Base-by-base conservation (phyloP, 805 yeast genomes). In the Wickerhamiella galacta region DNA sequence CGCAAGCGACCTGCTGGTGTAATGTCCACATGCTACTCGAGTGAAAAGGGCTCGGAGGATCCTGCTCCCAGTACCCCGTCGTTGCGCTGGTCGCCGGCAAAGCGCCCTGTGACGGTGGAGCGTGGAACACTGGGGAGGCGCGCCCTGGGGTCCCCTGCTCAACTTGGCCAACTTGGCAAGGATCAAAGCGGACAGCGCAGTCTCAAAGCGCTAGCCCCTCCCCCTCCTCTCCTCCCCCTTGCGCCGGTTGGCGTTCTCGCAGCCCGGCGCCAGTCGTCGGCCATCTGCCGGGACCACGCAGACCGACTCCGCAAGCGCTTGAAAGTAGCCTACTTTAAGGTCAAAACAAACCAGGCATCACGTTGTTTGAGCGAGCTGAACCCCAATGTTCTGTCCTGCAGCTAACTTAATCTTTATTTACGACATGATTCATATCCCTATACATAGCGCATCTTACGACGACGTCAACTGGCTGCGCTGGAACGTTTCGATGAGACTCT, bases 401-500 rank as follows among this genome's bases (percentile, higher is more conserved):
- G n/a, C n/a, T n/a, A n/a, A n/a, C n/a, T n/a, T n/a, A n/a, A n/a
- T n/a, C n/a, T n/a, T n/a, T n/a, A n/a, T n/a, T n/a, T n/a, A n/a
- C n/a, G n/a, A n/a, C n/a, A n/a, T n/a, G n/a, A n/a, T n/a, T n/a
- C n/a, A n/a, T n/a, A n/a, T n/a, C n/a, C n/a, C n/a, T n/a, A n/a
- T n/a, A n/a, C n/a, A n/a, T n/a, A n/a, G n/a, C n/a, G n/a, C n/a
- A n/a, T n/a, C n/a, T n/a, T n/a, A n/a, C n/a, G n/a, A n/a, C n/a
- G n/a, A n/a, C n/a, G n/a, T n/a, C n/a, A n/a, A n/a, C n/a, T n/a
- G n/a, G n/a, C n/a, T n/a, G n/a, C n/a, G n/a, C n/a, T n/a, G n/a
- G n/a, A n/a, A n/a, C n/a, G n/a, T n/a, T n/a, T 38, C 38, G 12
- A 54, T 32, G 4, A 53, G 46, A 12, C 39, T 23, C 16, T 40